Base-by-base conservation (phyloP, 176 grass and related monocot species). In the Carex cristatella region DNA sequence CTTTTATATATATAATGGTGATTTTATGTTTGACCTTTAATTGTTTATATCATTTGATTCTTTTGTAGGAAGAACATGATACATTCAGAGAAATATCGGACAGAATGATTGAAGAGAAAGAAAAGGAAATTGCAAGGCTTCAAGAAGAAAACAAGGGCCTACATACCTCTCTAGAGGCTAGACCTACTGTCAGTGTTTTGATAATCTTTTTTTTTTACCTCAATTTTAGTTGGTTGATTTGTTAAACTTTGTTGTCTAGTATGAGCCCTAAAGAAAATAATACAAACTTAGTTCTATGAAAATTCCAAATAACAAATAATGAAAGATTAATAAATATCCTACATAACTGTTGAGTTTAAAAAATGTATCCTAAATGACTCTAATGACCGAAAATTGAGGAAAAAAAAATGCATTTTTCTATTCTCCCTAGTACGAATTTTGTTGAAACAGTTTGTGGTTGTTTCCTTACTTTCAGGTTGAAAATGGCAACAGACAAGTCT, bases 81-180 rank as follows among this genome's bases (percentile, higher is more conserved):
- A 85, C 90, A 2, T 99, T 99, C 79, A 89, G 72, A 82, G 90
- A 95, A 87, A 92, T 99, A 85, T 85, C 96, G 81, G 96, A 99
- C 93, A 95, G 90, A 92, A 91, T 92, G 90, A 86, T 95, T 76
- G 96, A 99, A 89, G 91, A 99, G 48, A 99, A 91, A 88, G 96
- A 99, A 76, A 87, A 54, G 53, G 90, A 99, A 81, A 88, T 95
- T 58, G 71, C 81, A 58, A 95, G 89, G 88, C 88, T 95, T 49
- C 79, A 88, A 65, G 91, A 94, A 46, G 93, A 95, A 86, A 99
- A 95, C 81, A 95, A 87, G 81, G 87, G 86, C 80, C 93, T 99
- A 86, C 88, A 70, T 79, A 65, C 74, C 80, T 92, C 91, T 70
- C 89, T 94, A 85, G 96, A 99, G 83, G 87, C 81, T 54, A 92